Percentiles rank a stretch among this genome's conserved stretches.
Conservation (phyloP, 2,329 filamentous ascomycete genomes). For the Elsinoe arachidis region DNA sequence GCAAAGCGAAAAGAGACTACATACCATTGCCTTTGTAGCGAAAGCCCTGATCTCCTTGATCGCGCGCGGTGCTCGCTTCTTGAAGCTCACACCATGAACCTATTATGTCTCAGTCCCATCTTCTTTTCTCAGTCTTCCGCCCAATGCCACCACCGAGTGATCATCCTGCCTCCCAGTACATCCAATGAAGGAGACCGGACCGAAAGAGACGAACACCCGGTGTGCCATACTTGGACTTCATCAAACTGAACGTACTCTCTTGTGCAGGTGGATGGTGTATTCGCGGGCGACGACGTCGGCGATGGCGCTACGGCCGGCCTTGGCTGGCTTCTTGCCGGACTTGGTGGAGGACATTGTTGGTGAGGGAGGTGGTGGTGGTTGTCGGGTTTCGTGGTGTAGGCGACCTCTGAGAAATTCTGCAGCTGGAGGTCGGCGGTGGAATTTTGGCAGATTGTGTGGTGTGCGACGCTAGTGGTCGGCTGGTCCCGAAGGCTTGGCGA, state of each 20-base stretch:
- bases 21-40: conserved; percentile 90
- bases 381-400: conserved; percentile 1
- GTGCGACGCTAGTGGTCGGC: not conserved
- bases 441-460: conserved; percentile 1
- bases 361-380: not conserved
- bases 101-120: conserved; percentile 39
- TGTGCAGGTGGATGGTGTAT: conserved; percentile 99
- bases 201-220: not conserved
- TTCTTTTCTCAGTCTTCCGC: conserved; percentile 56
- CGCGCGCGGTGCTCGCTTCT: conserved; percentile 96
- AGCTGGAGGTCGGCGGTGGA: not conserved
- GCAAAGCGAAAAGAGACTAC: conserved; percentile 29
- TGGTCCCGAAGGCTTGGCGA: not conserved
- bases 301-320: conserved; percentile 87
- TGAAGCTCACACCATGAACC: conserved; percentile 97
- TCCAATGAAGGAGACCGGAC: conserved; percentile 5
- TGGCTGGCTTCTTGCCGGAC: conserved; percentile 52
- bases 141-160: conserved; percentile 40
- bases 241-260: conserved; percentile 82
- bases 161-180: not conserved
- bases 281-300: conserved; percentile 98
- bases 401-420: conserved; percentile 10
- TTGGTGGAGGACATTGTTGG: conserved; percentile 34
- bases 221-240: conserved; percentile 56
- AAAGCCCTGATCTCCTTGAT: conserved; percentile 99